Percentiles rank a stretch among this genome's conserved stretches.
These are phyloP conservation scores for Trichophyton mentagrophytes DNA, from an alignment of 2,329 filamentous ascomycete genomes.

Conservation along the genomic window DNA sequence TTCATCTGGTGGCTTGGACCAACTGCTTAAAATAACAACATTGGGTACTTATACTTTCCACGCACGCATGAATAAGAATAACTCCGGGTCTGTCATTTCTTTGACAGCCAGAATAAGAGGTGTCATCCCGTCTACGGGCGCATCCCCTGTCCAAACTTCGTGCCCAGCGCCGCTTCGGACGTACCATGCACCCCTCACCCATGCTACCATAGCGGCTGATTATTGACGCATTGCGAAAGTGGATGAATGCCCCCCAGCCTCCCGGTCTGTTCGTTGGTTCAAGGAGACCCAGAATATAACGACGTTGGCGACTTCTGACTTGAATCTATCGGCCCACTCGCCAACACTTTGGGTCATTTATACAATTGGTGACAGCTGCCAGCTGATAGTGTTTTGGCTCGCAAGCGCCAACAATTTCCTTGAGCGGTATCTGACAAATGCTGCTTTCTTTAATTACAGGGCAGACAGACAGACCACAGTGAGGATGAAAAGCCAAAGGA, in stretches of 20 bases:
- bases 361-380: not conserved
- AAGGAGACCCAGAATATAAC: not conserved
- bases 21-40: conserved; percentile 2
- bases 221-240: too few species aligned
- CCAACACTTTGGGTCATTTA: not conserved
- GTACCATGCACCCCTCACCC: not conserved
- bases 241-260: not conserved
- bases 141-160: not conserved
- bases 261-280: not conserved
- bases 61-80: not conserved
- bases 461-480: not conserved
- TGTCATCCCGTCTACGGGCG: not conserved
- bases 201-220: not conserved
- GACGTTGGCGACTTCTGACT: not conserved
- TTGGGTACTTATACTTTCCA: too few species aligned
- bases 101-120: not conserved
- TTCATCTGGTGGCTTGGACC: not conserved
- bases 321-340: not conserved
- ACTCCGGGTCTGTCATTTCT: not conserved
- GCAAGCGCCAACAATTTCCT: not conserved
- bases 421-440: not conserved
- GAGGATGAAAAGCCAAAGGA: not conserved
- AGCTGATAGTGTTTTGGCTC: not conserved
- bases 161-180: not conserved
- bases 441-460: not conserved